Evolutionary conservation across 768 basidiomycete genomes (phyloP).

Genomic region (Psilocybe cubensis): DNA sequence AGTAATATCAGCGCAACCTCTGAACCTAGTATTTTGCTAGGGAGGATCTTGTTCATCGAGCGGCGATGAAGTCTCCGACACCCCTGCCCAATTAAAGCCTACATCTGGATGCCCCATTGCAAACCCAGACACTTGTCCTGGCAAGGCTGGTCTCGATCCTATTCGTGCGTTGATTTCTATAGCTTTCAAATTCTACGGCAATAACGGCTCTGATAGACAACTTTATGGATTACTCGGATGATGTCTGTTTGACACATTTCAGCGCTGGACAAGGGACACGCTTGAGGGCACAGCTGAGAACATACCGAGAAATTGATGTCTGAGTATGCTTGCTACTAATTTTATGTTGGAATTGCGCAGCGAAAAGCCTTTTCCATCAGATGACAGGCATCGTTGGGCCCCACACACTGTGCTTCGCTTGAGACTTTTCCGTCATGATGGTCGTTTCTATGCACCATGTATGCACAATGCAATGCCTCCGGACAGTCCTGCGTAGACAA

Average conservation of each 20-base stretch:
- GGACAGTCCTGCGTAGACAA: too few relatives aligned
- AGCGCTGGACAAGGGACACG: constrained; percentile 36
- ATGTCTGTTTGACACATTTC: constrained; percentile 45
- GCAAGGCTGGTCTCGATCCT: constrained; percentile 37
- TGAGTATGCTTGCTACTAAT: too few relatives aligned
- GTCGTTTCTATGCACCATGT: too few relatives aligned
- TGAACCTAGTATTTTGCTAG: constrained; percentile 14
- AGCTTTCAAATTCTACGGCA: neutral
- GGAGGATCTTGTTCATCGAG: constrained; percentile 27
- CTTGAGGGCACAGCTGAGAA: constrained; percentile 7
- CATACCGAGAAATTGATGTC: constrained; percentile 8
- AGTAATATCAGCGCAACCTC: neutral
- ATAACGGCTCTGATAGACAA: constrained; percentile 28
- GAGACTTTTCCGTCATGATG: too few relatives aligned
- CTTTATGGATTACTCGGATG: constrained; percentile 50
- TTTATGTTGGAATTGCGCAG: too few relatives aligned
- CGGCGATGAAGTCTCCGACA: constrained; percentile 43
- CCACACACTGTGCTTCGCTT: too few relatives aligned
- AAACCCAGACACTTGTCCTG: constrained; percentile 34
- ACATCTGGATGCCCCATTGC: constrained; percentile 36
- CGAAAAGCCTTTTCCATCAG: too few relatives aligned
- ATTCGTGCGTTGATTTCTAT: constrained; percentile 23
- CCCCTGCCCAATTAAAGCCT: constrained; percentile 36
- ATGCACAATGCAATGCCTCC: too few relatives aligned
- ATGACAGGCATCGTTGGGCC: too few relatives aligned